Percentiles rank a stretch among this genome's conserved stretches.
Conservation (phyloP, 164 flowering plant genomes). For the grape (Vitis vinifera) region ASM3070453v1 NC_081818.1:3281501-3282000, state of each 20-base stretch:
- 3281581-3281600: neutral
- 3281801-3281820: neutral
- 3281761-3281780: conserved; percentile 19
- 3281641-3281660: conserved; percentile 1
- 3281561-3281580: too few species aligned
- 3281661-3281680: conserved; percentile 1
- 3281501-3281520: too few species aligned
- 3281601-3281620: conserved; percentile 6
- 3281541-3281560: too few species aligned
- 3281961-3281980: conserved; percentile 27
- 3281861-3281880: conserved; percentile 31
- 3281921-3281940: conserved; percentile 28
- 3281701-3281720: conserved; percentile 9
- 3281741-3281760: conserved; percentile 25
- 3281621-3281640: conserved; percentile 9
- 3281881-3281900: conserved; percentile 25
- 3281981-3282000: conserved; percentile 24
- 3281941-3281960: conserved; percentile 21
- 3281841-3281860: neutral
- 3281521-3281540: too few species aligned
- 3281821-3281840: too few species aligned
- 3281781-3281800: conserved; percentile 23
- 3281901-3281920: conserved; percentile 24
- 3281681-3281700: neutral
- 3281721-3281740: conserved; percentile 30